A percentile compares a stretch with the other conserved stretches of the same genome.
These are phyloP conservation scores for Parasitella parasitica DNA, from an alignment of 371 early-diverging fungal species.

Conservation along the genomic window DNA sequence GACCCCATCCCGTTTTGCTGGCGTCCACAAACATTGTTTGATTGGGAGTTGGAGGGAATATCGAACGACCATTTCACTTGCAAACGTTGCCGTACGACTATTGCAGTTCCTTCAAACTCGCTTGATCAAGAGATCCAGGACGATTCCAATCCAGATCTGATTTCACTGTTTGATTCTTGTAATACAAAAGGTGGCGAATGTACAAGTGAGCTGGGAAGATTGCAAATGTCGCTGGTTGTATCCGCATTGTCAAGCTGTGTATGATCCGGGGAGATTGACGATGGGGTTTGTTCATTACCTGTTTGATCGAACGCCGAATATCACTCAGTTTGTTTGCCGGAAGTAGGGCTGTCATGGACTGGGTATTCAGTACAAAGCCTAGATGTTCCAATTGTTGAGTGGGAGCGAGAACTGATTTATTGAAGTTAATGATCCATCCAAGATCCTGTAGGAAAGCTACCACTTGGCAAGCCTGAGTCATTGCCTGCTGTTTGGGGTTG, in stretches of 20 bases:
- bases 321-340: constrained; percentile 21
- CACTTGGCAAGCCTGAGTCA: constrained; percentile 1
- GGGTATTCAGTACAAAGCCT: constrained; percentile 8
- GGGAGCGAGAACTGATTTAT: constrained; percentile 13
- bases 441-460: background rate
- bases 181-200: constrained; percentile 10
- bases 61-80: constrained; percentile 8
- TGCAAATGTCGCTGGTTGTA: constrained; percentile 18
- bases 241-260: constrained; percentile 23
- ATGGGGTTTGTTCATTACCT: background rate
- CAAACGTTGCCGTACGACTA: constrained; percentile 7
- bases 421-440: constrained; percentile 7
- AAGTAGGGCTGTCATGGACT: background rate
- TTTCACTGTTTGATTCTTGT: background rate
- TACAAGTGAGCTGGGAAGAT: constrained; percentile 14
- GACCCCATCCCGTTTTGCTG: constrained; percentile 21
- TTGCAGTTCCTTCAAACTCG: constrained; percentile 7
- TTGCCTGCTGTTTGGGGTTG: background rate
- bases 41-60: constrained; percentile 4
- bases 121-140: background rate
- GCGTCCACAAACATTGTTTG: constrained; percentile 15
- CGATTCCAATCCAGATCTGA: background rate
- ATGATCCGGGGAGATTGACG: constrained; percentile 10
- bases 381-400: constrained; percentile 17
- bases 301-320: constrained; percentile 17